phyloP scores from a whole-genome alignment of 1,284 basidiomycete genomes.

The Rugiboletus extremiorientalis region DNA sequence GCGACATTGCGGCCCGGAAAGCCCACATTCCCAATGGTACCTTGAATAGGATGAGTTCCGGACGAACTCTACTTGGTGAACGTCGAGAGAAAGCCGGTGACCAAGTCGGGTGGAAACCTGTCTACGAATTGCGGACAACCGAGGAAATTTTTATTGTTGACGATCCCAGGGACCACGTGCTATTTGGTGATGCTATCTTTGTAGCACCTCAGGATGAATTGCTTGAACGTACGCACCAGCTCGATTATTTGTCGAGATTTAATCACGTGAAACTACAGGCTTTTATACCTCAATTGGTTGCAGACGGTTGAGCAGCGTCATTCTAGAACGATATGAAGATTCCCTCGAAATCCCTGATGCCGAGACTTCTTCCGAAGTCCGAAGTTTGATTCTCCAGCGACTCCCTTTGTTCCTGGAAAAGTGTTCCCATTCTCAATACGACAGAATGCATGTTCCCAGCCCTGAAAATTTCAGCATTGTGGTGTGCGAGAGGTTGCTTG shows the following conservation, averaged over 20 bases:
- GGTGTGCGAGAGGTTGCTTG: not conserved
- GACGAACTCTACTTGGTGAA: slow-evolving; percentile 71
- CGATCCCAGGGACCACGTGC: slow-evolving; percentile 67
- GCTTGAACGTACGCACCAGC: slow-evolving; percentile 58
- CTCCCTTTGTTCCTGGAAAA: slow-evolving; percentile 85
- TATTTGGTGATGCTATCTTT: slow-evolving; percentile 75
- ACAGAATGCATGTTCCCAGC: not conserved
- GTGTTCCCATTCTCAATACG: too few species aligned
- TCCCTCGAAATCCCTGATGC: slow-evolving; percentile 49
- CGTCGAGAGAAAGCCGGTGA: slow-evolving; percentile 41
- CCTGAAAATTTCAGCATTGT: not conserved
- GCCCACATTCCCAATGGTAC: slow-evolving; percentile 3
- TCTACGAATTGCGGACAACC: slow-evolving; percentile 52
- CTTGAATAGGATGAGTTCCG: slow-evolving; percentile 57
- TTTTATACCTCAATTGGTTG: too few species aligned
- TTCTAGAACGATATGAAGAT: slow-evolving; percentile 72
- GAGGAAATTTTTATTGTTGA: slow-evolving; percentile 72
- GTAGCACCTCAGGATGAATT: slow-evolving; percentile 60
- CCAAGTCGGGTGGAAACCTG: slow-evolving; percentile 66
- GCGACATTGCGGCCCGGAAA: not conserved
- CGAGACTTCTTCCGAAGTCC: slow-evolving; percentile 44
- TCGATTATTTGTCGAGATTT: too few species aligned
- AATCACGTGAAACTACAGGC: too few species aligned
- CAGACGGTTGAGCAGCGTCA: slow-evolving; percentile 63
- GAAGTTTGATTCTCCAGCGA: slow-evolving; percentile 77